These are phyloP conservation scores for Phytophthora pluvialis DNA, from an alignment of 352 stramenopile genomes.

Conservation along the genomic window DNA sequence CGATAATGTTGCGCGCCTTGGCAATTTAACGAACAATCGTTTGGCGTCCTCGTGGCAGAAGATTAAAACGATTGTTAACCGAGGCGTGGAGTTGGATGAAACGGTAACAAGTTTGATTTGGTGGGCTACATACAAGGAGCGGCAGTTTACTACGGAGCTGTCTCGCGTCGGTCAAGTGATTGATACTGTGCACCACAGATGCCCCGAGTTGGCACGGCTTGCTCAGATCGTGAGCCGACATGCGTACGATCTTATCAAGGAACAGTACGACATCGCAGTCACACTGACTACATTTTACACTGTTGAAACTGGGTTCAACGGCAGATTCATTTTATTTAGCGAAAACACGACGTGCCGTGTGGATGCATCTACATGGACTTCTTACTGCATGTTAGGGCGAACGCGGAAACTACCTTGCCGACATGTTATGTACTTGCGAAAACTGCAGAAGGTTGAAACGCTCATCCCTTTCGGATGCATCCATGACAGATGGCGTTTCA, in stretches of 20 bases:
- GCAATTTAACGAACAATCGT: conserved; percentile 30
- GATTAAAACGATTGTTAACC: not conserved
- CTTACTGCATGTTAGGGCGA: not conserved
- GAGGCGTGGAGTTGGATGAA: not conserved
- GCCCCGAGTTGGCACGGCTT: not conserved
- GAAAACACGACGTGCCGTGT: not conserved
- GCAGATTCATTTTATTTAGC: not conserved
- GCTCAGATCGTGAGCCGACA: not conserved
- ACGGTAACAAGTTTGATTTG: not conserved
- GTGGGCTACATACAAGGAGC: not conserved
- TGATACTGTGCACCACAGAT: not conserved
- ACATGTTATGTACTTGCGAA: conserved; percentile 10
- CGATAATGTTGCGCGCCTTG: conserved; percentile 3
- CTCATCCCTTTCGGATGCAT: not conserved
- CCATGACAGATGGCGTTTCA: not conserved
- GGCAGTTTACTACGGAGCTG: not conserved
- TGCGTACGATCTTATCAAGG: conserved; percentile 10
- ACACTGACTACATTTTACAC: not conserved
- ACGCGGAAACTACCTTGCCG: conserved; percentile 4
- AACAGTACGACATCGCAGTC: not conserved
- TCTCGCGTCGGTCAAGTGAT: not conserved
- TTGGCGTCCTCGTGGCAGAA: conserved; percentile 17
- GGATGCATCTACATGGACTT: not conserved
- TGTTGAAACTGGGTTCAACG: not conserved
- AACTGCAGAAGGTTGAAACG: not conserved